Base-by-base conservation (phyloP, 2,329 filamentous ascomycete species). In the Pezicula rhizophila region DNA sequence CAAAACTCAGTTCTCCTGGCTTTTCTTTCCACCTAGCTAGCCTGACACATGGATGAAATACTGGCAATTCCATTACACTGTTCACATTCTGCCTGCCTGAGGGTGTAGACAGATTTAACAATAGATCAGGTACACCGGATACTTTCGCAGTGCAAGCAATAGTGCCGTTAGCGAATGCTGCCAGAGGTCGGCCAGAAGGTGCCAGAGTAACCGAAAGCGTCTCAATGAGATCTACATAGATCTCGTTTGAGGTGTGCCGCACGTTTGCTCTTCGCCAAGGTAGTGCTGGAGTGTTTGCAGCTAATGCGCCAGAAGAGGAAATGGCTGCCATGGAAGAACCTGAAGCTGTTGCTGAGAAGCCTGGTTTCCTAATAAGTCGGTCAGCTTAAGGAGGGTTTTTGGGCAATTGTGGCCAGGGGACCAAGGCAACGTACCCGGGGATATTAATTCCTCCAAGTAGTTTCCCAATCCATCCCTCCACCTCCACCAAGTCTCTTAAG, bases 121-220 rank as follows among this genome's bases (percentile, higher is more conserved):
- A 67, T n/a, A 99, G 78, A 64, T 99, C 92, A 1, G 93, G 93
- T 2, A 97, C 81, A 4, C 93, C 93, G 1, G 92, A 96, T 37
- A 99, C 89, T 64, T 97, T 96, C 47, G 87, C 85, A 0, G 89
- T 97, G 66, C 97, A 97, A 2, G 89, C 91, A 57, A 99, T 92
- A 4, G 89, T 95, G 14, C 93, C 93, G 59, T 93, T 87, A 12
- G 89, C 87, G 55, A 95, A 85, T 3, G 93, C 92, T 7, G 89
- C 84, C 18, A 99, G 76, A 1, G 92, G 85, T 12, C 90, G 79
- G 4, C 93, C 93, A 0, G 91, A 96, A 0, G 93, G 93, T 0
- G 93, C 90, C 38, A 97, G 78, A 0, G 87, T 96, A 37, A 96
- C 89, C 1, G 84, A 81, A 0, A 99, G 74, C 1, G 88, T 89